Percentiles rank a stretch among this genome's conserved stretches.
Conservation (phyloP, 2,329 filamentous ascomycete genomes). For the Neonectria coccinea region DNA sequence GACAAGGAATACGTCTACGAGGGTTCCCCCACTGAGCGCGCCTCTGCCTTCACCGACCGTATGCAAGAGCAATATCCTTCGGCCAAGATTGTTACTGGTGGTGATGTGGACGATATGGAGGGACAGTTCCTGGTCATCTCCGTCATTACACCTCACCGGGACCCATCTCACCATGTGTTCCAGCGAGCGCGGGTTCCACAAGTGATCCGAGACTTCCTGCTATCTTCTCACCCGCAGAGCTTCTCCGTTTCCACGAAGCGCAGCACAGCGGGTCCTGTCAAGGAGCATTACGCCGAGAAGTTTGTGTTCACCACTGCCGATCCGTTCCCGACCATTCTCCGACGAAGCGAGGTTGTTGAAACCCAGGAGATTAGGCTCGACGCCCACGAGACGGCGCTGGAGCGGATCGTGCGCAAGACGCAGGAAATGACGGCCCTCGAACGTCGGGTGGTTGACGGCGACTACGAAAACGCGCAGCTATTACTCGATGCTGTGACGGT, state of each 20-base stretch:
- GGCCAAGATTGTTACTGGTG: slow-evolving; percentile 81
- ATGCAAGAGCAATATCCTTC: slow-evolving; percentile 92
- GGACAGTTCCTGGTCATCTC: slow-evolving; percentile 91
- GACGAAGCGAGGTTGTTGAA: slow-evolving; percentile 85
- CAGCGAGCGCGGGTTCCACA: slow-evolving; percentile 88
- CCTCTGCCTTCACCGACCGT: slow-evolving; percentile 86
- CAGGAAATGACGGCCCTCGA: slow-evolving; percentile 84
- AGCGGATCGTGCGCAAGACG: slow-evolving; percentile 91
- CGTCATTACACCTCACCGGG: slow-evolving; percentile 83
- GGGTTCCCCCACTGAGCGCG: slow-evolving; percentile 79
- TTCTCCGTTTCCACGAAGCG: slow-evolving; percentile 84
- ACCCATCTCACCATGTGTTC: slow-evolving; percentile 85
- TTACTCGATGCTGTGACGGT: slow-evolving; percentile 82
- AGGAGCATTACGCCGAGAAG: slow-evolving; percentile 85
- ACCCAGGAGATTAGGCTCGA: slow-evolving; percentile 74
- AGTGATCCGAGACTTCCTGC: slow-evolving; percentile 85
- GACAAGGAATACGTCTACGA: slow-evolving; percentile 96
- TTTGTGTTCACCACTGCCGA: slow-evolving; percentile 85
- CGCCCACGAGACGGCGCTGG: slow-evolving; percentile 87
- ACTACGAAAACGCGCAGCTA: slow-evolving; percentile 74
- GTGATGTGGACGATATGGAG: slow-evolving; percentile 81
- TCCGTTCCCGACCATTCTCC: slow-evolving; percentile 89
- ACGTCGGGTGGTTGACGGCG: slow-evolving; percentile 77
- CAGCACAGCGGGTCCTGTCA: slow-evolving; percentile 74
- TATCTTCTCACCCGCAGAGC: slow-evolving; percentile 79